These are phyloP conservation scores for Juncus inflexus DNA, from an alignment of 176 grass and related monocot genomes.

Conservation along the genomic window DNA sequence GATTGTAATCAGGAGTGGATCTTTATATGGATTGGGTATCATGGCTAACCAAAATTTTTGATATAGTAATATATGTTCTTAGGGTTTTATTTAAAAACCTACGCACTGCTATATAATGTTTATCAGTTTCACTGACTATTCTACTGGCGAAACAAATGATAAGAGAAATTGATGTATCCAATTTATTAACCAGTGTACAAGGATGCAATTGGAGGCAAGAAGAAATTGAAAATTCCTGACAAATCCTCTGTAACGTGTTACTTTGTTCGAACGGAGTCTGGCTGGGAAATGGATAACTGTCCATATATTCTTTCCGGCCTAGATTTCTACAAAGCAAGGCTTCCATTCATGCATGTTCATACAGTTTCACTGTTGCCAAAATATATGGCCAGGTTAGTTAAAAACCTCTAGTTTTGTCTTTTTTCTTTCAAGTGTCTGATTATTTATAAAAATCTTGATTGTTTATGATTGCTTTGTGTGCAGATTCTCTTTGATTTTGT, in stretches of 20 bases:
- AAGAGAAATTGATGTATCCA: too few relatives aligned
- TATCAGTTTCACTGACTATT: too few relatives aligned
- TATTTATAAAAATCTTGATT: background rate
- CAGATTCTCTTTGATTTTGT: conserved; percentile 75
- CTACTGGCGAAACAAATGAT: too few relatives aligned
- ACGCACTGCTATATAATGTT: too few relatives aligned
- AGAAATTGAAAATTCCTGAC: conserved; percentile 22
- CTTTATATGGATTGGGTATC: too few relatives aligned
- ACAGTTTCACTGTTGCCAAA: conserved; percentile 45
- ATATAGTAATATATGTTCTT: too few relatives aligned
- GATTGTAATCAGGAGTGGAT: too few relatives aligned
- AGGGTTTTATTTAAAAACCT: too few relatives aligned
- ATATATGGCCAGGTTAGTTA: conserved; percentile 58
- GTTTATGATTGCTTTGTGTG: background rate
- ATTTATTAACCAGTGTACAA: conserved; percentile 46
- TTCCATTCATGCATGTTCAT: conserved; percentile 68
- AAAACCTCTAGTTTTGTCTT: conserved; percentile 11
- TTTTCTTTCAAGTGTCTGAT: background rate
- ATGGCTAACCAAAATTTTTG: too few relatives aligned
- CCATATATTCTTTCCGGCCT: conserved; percentile 34
- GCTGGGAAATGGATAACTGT: conserved; percentile 40
- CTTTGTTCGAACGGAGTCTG: conserved; percentile 65
- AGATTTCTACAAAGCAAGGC: conserved; percentile 45
- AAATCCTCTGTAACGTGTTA: conserved; percentile 58
- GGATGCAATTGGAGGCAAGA: conserved; percentile 57